Conservation (phyloP, 2,329 filamentous ascomycete species). For the Paraconiothyrium brasiliense region DNA sequence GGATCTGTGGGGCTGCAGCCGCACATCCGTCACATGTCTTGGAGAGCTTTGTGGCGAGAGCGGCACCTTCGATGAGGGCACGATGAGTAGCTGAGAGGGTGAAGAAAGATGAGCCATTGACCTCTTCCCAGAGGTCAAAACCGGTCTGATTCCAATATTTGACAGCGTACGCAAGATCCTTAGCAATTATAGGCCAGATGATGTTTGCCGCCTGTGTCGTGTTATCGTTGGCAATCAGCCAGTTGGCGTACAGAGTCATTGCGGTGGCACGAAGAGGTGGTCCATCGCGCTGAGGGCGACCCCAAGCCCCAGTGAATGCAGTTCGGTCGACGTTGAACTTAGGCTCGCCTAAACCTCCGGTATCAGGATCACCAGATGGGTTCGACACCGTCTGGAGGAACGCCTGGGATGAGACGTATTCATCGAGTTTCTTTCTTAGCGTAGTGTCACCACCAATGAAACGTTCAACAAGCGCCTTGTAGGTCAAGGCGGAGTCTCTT, state of each 20-base stretch:
- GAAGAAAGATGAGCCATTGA: slow-evolving; percentile 80
- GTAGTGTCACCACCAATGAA: slow-evolving; percentile 68
- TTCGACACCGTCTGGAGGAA: slow-evolving; percentile 73
- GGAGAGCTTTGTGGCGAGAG: slow-evolving; percentile 71
- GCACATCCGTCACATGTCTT: slow-evolving; percentile 67
- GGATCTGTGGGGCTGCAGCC: slow-evolving; percentile 72
- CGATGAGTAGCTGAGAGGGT: slow-evolving; percentile 76
- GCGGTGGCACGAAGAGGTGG: slow-evolving; percentile 79
- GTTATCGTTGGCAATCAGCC: slow-evolving; percentile 72
- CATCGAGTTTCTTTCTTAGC: slow-evolving; percentile 69
- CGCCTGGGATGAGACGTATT: slow-evolving; percentile 75
- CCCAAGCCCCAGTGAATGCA: slow-evolving; percentile 75
- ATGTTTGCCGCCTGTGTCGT: slow-evolving; percentile 45
- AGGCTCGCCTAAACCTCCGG: slow-evolving; percentile 71
- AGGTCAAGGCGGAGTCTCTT: slow-evolving; percentile 74
- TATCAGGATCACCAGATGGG: slow-evolving; percentile 68
- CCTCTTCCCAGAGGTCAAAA: slow-evolving; percentile 87
- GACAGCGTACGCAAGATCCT: slow-evolving; percentile 78
- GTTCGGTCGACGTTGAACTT: slow-evolving; percentile 74
- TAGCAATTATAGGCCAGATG: slow-evolving; percentile 78
- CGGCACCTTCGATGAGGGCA: slow-evolving; percentile 70
- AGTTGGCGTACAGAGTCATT: slow-evolving; percentile 76
- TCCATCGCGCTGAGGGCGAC: slow-evolving; percentile 81
- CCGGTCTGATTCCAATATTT: slow-evolving; percentile 71
- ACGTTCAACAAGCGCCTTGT: slow-evolving; percentile 74